Percentiles rank a stretch among this genome's conserved stretches.
These are phyloP conservation scores for Leishmania gerbilli DNA, from an alignment of 208 protist species.

Conservation along the genomic window DNA sequence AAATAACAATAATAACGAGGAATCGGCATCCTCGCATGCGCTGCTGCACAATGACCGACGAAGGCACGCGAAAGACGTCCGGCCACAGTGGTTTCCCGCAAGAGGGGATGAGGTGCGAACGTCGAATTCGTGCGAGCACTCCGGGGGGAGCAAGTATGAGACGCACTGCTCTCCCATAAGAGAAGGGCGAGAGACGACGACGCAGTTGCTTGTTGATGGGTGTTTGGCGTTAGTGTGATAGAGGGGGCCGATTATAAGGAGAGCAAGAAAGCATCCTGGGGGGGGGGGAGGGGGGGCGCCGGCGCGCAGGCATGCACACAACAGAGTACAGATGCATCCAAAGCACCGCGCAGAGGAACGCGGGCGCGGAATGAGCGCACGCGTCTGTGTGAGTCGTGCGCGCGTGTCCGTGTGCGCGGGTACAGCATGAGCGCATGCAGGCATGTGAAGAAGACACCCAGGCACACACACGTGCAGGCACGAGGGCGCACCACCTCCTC, in stretches of 20 bases:
- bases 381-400: too few relatives aligned
- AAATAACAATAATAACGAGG: not conserved
- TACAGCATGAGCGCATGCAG: not conserved
- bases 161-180: not conserved
- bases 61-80: not conserved
- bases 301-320: not conserved
- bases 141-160: not conserved
- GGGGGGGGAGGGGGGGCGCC: not conserved
- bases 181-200: too few relatives aligned
- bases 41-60: not conserved
- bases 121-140: not conserved
- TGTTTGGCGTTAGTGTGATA: not conserved
- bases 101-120: not conserved
- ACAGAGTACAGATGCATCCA: not conserved
- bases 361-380: not conserved
- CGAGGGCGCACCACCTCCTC: not conserved
- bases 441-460: not conserved
- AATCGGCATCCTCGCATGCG: not conserved
- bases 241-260: not conserved
- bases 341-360: not conserved
- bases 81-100: not conserved
- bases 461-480: not conserved
- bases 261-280: not conserved
- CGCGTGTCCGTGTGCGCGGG: not conserved
- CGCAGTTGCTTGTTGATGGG: not conserved